Base-by-base conservation (phyloP, 306 rosid species). In the Quercus variabilis region DNA sequence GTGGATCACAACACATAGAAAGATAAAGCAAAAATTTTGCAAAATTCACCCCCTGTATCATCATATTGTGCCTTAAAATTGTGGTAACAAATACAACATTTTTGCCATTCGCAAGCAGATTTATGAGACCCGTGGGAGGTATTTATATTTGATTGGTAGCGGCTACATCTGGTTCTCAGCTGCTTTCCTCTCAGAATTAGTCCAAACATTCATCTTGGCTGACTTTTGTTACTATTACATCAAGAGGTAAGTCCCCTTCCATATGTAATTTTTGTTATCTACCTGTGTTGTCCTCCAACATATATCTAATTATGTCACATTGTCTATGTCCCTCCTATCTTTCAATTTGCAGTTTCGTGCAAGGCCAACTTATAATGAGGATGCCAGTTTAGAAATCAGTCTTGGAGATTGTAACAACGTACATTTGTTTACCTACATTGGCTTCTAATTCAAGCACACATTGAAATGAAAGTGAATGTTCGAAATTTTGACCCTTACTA, bases 211-310 rank as follows among this genome's bases (percentile, higher is more conserved):
- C 81, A 91, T 94, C 82, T 81, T 94, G 78, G 88, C 93, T 1
- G 98, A 94, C 79, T 94, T 94, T 57, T 92, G 97, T 52, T 94
- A 88, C 87, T 94, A 89, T 80, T 94, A 94, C 76, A 71, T 86
- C 4, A 88, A 91, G 82, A 88, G 97, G 97, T 92, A 78, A 4
- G 21, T 3, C 9, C 6, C 25, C 38, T 14, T 28, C 70, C 11
- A 1, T 71, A 1, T 8, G 5, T 55, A 3, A 33, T 30, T 30
- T 9, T 1, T 33, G 52, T 19, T 26, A 64, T 63, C 30, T 17
- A 0, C 15, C 15, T 19, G 0, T 10, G 49, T 57, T 23, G 33
- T 20, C 7, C 26, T n/a, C 56, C 33, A 54, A 19, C 23, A 59
- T 8, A n/a, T 59, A 59, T 18, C 23, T 49, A 56, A 28, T 15